Percentiles rank a stretch among this genome's conserved stretches.
Evolutionary conservation across 495 filamentous ascomycete species (phyloP).

Genomic region (Penicillium bialowiezense): DNA sequence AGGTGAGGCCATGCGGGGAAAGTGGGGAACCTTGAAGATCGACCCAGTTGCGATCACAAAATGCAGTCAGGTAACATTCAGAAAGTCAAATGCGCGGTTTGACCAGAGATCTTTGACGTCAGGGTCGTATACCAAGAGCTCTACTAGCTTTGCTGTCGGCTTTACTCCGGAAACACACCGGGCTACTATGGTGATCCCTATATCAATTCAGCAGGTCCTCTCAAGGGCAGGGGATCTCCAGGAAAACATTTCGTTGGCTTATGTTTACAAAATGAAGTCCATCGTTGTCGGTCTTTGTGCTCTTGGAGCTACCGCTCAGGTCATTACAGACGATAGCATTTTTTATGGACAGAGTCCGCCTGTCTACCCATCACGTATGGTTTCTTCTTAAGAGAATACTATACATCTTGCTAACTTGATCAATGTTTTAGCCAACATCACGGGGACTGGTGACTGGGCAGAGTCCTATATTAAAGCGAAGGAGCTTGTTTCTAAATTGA

Average conservation of each 20-base stretch:
- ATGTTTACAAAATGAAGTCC: background rate
- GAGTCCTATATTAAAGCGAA: constrained; percentile 48
- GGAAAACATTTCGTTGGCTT: background rate
- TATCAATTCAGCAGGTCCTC: background rate
- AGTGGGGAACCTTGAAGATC: background rate
- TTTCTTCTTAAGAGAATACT: background rate
- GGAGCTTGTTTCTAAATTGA: constrained; percentile 52
- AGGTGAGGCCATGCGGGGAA: background rate
- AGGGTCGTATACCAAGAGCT: background rate
- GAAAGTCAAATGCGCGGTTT: background rate
- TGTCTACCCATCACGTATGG: constrained; percentile 53
- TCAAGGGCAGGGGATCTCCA: background rate
- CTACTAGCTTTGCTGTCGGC: background rate
- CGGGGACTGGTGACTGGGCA: constrained; percentile 40
- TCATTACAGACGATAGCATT: constrained; percentile 20
- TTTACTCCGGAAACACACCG: background rate
- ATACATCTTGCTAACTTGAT: background rate
- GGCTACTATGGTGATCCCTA: background rate
- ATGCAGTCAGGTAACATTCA: background rate
- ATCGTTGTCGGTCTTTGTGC: background rate
- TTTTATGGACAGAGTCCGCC: constrained; percentile 58
- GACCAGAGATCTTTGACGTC: background rate
- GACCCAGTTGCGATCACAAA: background rate
- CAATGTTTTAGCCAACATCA: constrained; percentile 10
- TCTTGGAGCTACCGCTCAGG: background rate